A percentile compares a stretch with the other conserved stretches of the same genome.
Conservation (phyloP, 164 flowering plant species). For the Umbellularia californica region DNA sequence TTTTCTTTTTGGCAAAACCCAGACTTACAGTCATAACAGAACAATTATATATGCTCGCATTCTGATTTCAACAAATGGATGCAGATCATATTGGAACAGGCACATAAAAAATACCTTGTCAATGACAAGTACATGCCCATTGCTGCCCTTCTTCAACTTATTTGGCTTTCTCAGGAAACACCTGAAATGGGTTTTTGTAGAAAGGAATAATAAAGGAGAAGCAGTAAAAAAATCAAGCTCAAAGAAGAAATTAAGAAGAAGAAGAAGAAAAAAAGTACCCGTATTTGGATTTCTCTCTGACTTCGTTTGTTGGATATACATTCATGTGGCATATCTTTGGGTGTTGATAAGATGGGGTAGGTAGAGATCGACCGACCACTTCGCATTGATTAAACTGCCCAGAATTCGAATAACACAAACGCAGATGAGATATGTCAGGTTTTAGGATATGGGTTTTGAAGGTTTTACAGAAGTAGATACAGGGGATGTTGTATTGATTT, state of each 20-base stretch:
- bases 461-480: neutral
- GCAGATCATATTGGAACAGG: too few species aligned
- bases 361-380: constrained; percentile 33
- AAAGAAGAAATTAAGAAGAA: neutral
- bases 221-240: neutral
- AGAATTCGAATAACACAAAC: neutral
- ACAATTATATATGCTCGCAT: too few species aligned
- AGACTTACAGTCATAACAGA: too few species aligned
- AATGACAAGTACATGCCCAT: constrained; percentile 11
- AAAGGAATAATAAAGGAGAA: neutral
- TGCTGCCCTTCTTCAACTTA: constrained; percentile 16
- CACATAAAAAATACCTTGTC: constrained; percentile 12
- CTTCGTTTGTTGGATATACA: constrained; percentile 34
- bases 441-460: neutral
- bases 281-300: constrained; percentile 32
- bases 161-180: constrained; percentile 12
- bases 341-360: constrained; percentile 25
- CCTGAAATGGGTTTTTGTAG: neutral
- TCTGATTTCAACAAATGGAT: too few species aligned
- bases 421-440: neutral
- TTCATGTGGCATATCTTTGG: constrained; percentile 34
- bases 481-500: too few species aligned
- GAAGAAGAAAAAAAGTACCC: constrained; percentile 13
- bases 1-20: too few species aligned
- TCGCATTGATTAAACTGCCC: constrained; percentile 40